Evolutionary conservation across 2,329 filamentous ascomycete genomes (phyloP).

Genomic region (Epichloe uncinata): DNA sequence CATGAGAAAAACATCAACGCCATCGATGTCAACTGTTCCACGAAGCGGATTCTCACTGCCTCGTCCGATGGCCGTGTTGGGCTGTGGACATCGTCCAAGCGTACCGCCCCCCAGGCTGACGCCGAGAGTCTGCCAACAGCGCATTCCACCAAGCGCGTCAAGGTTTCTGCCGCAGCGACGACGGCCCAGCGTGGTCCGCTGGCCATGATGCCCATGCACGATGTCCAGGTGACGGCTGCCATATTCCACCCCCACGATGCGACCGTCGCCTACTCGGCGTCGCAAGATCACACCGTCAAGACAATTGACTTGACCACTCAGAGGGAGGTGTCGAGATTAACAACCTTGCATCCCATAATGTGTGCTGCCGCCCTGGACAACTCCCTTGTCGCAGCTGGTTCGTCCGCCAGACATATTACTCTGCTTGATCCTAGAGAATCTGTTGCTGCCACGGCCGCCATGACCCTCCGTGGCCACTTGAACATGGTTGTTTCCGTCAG

Average conservation of each 20-base stretch:
- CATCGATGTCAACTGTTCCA: constrained; percentile 58
- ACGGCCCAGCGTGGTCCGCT: constrained; percentile 68
- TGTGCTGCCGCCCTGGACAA: constrained; percentile 60
- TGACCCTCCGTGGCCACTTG: constrained; percentile 83
- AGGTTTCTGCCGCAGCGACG: constrained; percentile 33
- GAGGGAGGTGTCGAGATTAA: constrained; percentile 65
- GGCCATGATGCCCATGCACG: constrained; percentile 58
- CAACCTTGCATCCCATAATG: constrained; percentile 71
- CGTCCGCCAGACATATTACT: constrained; percentile 74
- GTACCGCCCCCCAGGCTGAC: constrained; percentile 57
- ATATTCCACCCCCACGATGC: constrained; percentile 75
- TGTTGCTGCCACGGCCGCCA: constrained; percentile 61
- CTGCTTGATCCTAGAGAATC: constrained; percentile 81
- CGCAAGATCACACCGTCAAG: constrained; percentile 79
- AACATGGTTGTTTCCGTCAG: constrained; percentile 50
- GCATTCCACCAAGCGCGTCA: constrained; percentile 63
- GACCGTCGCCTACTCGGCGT: constrained; percentile 83
- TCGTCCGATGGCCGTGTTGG: constrained; percentile 73
- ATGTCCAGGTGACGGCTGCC: constrained; percentile 60
- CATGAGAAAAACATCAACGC: constrained; percentile 64
- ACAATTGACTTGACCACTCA: constrained; percentile 85
- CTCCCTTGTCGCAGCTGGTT: constrained; percentile 58
- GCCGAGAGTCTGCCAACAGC: constrained; percentile 53
- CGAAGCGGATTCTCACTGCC: constrained; percentile 70
- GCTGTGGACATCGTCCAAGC: constrained; percentile 77